phyloP scores from a whole-genome alignment of 2,329 filamentous ascomycete species.

The Fusarium sp. region DNA sequence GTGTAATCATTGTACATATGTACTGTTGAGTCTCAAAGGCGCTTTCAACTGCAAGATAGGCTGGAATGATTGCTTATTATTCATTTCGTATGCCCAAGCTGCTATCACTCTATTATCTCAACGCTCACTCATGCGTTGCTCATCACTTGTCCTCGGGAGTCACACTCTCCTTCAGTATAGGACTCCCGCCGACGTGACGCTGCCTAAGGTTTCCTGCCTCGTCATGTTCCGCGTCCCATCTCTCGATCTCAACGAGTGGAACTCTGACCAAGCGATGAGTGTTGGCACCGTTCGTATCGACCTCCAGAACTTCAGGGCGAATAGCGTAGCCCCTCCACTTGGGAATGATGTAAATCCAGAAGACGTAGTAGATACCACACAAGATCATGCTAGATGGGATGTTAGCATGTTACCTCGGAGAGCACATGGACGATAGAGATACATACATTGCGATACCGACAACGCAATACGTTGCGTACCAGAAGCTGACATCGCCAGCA shows the following conservation, averaged over 20 bases:
- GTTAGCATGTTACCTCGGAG: neutral
- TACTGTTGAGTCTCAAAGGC: no score
- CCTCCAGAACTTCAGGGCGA: conserved; percentile 61
- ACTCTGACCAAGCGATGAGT: conserved; percentile 63
- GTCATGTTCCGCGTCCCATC: conserved; percentile 69
- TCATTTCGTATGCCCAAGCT: no score
- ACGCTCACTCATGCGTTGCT: neutral
- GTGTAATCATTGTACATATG: no score
- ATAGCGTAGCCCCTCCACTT: conserved; percentile 61
- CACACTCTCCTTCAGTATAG: neutral
- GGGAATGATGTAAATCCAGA: conserved; percentile 67
- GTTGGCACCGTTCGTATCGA: conserved; percentile 51
- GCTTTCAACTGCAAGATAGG: no score
- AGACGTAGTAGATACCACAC: conserved; percentile 65
- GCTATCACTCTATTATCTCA: no score
- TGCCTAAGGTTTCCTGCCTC: conserved; percentile 47
- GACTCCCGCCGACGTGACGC: neutral
- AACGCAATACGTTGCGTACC: conserved; percentile 75
- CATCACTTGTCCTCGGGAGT: conserved; percentile 3
- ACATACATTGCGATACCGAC: conserved; percentile 71
- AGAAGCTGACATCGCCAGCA: conserved; percentile 74
- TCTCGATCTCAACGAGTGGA: conserved; percentile 56
- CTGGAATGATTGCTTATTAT: no score
- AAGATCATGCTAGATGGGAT: conserved; percentile 54
- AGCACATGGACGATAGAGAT: accelerated